Evolutionary conservation across 2,329 filamentous ascomycete genomes (phyloP), one percentile per base, ranked within the genome.

Genomic region (Verticillium nubilum): DNA sequence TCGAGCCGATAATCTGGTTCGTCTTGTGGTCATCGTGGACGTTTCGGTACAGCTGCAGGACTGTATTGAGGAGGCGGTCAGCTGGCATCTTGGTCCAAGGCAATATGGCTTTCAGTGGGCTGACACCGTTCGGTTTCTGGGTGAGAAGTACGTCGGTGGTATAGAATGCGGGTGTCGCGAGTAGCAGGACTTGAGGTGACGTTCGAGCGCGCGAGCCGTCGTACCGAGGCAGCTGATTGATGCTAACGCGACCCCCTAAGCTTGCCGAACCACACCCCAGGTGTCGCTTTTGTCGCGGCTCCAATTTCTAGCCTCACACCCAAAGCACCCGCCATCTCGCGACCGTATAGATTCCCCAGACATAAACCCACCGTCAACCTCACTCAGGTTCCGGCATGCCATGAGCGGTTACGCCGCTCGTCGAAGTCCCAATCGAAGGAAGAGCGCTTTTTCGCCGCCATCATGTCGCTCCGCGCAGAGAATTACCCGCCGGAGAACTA

Each of bases 1-100:
- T 89, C 52, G 86, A 88, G 63, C 82, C 86, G 67, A 90, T 77
- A 66, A 87, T 80, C 70, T 84, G 81, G 63, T 84, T 77, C 26
- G 79, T 82, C 64, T 77, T 78, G 58, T 71, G 68, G 55, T 76
- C 74, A 71, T 82, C 77, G 70, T 81, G 80, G 55, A 79, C 72
- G 64, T 82, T 79, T 69, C 82, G 82, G 69, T 80, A 85, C 59
- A 80, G 75, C 65, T 86, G 81, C 64, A 92, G 77, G 60, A 90
- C 82, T 52, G 85, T 86, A 64, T 84, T 86, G 60, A 91, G 80
- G 58, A 90, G 79, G 63, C 82, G 81, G 71, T 91, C 87, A 65
- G 84, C 80, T 64, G 87, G 80, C 88, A 90, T 91, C 50, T 60
- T 74, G 42, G 19, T n/a, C 42, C 10, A n/a, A 2, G n/a, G 9